Evolutionary conservation across 768 basidiomycete species (phyloP).

Genomic region (Phylloporus scabripes): DNA sequence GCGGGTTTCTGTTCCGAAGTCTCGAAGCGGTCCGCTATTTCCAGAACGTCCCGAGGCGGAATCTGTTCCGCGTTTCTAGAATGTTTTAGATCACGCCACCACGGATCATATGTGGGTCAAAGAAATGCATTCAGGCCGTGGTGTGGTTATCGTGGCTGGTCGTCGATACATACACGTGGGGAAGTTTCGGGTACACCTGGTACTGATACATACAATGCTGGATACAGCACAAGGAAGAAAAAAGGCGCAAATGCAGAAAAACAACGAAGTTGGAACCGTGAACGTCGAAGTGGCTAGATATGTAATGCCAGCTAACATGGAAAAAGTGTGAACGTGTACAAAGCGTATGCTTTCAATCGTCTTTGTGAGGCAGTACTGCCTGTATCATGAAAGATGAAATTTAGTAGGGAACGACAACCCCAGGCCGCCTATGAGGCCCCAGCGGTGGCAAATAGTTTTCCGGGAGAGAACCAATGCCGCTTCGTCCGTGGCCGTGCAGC

Average conservation of each 20-base stretch:
- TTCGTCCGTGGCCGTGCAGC: constrained; percentile 35
- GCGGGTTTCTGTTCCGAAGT: background rate
- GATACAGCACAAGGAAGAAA: constrained; percentile 7
- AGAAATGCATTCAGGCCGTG: constrained; percentile 3
- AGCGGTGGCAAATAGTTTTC: constrained; percentile 44
- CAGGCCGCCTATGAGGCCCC: constrained; percentile 30
- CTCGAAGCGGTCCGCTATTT: background rate
- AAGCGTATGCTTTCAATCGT: constrained; percentile 20
- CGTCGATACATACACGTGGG: constrained; percentile 18
- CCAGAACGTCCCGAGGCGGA: background rate
- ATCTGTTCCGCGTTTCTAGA: constrained; percentile 10
- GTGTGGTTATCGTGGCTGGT: constrained; percentile 3
- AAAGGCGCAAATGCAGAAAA: constrained; percentile 1
- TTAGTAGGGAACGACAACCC: constrained; percentile 4
- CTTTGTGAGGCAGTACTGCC: constrained; percentile 7
- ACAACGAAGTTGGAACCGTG: constrained; percentile 12
- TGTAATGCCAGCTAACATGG: constrained; percentile 18
- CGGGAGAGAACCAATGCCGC: constrained; percentile 51
- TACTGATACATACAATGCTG: constrained; percentile 31
- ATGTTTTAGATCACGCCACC: background rate
- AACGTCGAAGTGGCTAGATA: constrained; percentile 27
- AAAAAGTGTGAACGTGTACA: constrained; percentile 15
- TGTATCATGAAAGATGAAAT: constrained; percentile 1
- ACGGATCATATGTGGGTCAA: constrained; percentile 3
- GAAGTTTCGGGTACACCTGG: constrained; percentile 28